Conservation (phyloP, 176 grass and related monocot species). For the Hyparrhenia diplandra region DNA sequence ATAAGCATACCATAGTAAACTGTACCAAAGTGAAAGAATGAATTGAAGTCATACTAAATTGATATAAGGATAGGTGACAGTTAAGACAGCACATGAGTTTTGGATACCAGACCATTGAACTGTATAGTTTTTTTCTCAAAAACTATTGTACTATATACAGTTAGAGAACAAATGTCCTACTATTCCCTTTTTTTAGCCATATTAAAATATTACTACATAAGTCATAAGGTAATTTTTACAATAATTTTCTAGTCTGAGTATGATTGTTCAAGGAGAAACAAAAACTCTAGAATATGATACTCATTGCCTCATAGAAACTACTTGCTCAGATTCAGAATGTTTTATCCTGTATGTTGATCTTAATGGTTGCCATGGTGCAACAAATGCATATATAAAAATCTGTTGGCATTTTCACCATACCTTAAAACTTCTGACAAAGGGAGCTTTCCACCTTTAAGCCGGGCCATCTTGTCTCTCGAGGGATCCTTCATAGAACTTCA, state of each 20-base stretch:
- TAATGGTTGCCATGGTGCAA: neutral
- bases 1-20: neutral
- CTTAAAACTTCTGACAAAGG: slow-evolving; percentile 85
- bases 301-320: neutral
- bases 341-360: neutral
- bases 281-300: neutral
- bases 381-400: neutral
- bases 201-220: neutral
- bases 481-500: slow-evolving; percentile 99
- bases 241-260: neutral
- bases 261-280: neutral
- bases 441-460: slow-evolving; percentile 80
- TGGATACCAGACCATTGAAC: neutral
- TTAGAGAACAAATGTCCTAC: neutral
- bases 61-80: neutral
- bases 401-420: slow-evolving; percentile 15
- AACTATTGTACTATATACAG: neutral
- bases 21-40: neutral
- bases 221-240: neutral
- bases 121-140: neutral
- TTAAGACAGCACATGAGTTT: neutral
- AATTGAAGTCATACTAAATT: neutral
- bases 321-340: neutral
- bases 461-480: slow-evolving; percentile 85
- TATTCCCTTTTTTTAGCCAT: neutral